A percentile compares a stretch with the other conserved stretches of the same genome.
Evolutionary conservation across 345 rosid genomes (phyloP).

Genomic region (Sisymbrium irio): DNA sequence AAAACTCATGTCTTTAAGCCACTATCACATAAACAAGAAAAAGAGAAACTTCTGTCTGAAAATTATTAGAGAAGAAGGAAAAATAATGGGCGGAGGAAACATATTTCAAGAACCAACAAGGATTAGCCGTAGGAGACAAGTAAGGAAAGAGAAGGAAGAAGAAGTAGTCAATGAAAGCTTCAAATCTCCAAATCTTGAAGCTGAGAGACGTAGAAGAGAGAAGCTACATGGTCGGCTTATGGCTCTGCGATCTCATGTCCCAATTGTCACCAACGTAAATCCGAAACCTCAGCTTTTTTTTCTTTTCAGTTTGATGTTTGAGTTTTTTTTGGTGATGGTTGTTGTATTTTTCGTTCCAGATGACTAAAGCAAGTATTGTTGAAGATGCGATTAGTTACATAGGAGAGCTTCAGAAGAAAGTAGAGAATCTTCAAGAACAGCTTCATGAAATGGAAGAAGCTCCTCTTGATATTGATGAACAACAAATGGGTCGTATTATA

Average conservation of each 20-base stretch:
- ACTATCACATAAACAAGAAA: slow-evolving; percentile 6
- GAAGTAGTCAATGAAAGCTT: slow-evolving; percentile 32
- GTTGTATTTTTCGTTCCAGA: slow-evolving; percentile 35
- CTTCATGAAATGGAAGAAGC: slow-evolving; percentile 56
- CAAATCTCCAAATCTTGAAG: slow-evolving; percentile 74
- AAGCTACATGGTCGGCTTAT: slow-evolving; percentile 73
- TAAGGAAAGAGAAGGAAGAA: slow-evolving; percentile 26
- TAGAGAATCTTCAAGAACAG: slow-evolving; percentile 45
- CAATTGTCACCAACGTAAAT: slow-evolving; percentile 75
- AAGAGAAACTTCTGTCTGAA: background rate
- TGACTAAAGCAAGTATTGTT: slow-evolving; percentile 78
- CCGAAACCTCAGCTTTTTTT: background rate
- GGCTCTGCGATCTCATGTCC: slow-evolving; percentile 71
- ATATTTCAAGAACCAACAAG: slow-evolving; percentile 14
- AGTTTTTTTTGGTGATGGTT: background rate
- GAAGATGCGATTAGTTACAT: slow-evolving; percentile 88
- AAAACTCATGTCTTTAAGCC: slow-evolving; percentile 26
- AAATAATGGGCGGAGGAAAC: slow-evolving; percentile 10
- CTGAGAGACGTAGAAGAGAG: slow-evolving; percentile 78
- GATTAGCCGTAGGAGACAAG: slow-evolving; percentile 42
- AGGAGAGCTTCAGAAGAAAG: slow-evolving; percentile 48
- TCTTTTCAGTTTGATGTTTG: background rate
- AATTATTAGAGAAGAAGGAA: background rate
- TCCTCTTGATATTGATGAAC: slow-evolving; percentile 21
- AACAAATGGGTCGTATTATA: slow-evolving; percentile 28